phyloP scores from a whole-genome alignment of 2,329 filamentous ascomycete species.

The Colletotrichum plurivorum region DNA sequence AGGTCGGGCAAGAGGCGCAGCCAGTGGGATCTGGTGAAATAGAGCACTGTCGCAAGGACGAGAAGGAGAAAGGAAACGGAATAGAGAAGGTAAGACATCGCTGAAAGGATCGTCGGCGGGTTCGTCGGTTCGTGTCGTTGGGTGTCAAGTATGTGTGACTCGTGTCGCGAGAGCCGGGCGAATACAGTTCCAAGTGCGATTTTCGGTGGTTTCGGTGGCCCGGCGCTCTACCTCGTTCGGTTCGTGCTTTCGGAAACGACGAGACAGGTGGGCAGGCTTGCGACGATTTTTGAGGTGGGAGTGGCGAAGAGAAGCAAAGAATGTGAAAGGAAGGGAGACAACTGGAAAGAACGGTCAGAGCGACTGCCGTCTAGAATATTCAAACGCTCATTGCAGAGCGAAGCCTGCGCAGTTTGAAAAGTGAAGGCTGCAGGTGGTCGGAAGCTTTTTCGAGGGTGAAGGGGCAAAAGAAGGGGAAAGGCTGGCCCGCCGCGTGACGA shows the following conservation, averaged over 20 bases:
- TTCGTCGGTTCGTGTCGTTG: constrained; percentile 4
- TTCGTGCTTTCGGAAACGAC: too few relatives aligned
- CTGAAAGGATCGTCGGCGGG: constrained; percentile 32
- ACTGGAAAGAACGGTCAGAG: constrained; percentile 20
- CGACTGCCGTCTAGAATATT: constrained; percentile 23
- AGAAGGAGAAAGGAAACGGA: constrained; percentile 80
- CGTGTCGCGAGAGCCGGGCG: too few relatives aligned
- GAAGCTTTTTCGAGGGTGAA: constrained; percentile 1
- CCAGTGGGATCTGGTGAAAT: constrained; percentile 86
- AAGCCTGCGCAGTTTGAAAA: constrained; percentile 12
- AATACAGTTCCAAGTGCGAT: too few relatives aligned
- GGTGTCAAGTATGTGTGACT: not conserved
- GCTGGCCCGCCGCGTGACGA: not conserved
- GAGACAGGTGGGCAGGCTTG: too few relatives aligned
- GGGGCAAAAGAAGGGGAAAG: not conserved
- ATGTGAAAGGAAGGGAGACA: not conserved
- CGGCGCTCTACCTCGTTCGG: too few relatives aligned
- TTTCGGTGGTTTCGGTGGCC: too few relatives aligned
- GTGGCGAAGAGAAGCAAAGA: not conserved
- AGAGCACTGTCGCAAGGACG: constrained; percentile 80
- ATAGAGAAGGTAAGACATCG: constrained; percentile 88
- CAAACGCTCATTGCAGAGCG: constrained; percentile 22
- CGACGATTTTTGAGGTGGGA: too few relatives aligned
- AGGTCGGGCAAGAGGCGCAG: constrained; percentile 75
- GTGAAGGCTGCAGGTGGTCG: not conserved